Percentiles rank a stretch among this genome's conserved stretches.
Conservation (phyloP, 129 eudicot species). For the Chrysanthemum makinoi region DNA sequence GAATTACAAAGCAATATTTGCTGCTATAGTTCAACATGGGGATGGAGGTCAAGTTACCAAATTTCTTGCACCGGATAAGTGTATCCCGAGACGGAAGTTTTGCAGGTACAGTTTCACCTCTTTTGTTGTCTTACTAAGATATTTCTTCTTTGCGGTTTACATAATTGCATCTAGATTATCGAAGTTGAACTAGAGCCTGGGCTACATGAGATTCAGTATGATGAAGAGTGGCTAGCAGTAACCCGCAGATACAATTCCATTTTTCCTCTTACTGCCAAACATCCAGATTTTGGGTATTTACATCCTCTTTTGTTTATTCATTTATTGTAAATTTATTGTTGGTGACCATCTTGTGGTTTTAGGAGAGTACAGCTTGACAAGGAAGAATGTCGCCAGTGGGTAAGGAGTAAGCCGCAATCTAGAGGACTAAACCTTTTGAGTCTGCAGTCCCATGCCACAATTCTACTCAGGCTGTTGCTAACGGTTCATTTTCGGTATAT, state of each 20-base stretch:
- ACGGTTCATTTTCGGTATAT: slow-evolving; percentile 47
- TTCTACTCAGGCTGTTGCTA: slow-evolving; percentile 42
- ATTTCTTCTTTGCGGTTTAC: neutral
- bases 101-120: slow-evolving; percentile 56
- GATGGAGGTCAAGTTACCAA: slow-evolving; percentile 70
- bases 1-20: slow-evolving; percentile 28
- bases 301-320: neutral
- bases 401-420: slow-evolving; percentile 54
- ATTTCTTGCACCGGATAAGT: slow-evolving; percentile 96
- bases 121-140: slow-evolving; percentile 1
- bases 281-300: slow-evolving; percentile 53
- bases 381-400: slow-evolving; percentile 67
- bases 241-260: slow-evolving; percentile 58
- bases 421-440: slow-evolving; percentile 81
- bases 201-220: slow-evolving; percentile 69
- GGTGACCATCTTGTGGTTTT: slow-evolving; percentile 11
- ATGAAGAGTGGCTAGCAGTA: slow-evolving; percentile 98
- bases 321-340: neutral
- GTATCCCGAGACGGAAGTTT: slow-evolving; percentile 75
- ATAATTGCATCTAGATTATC: slow-evolving; percentile 39
- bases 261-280: slow-evolving; percentile 54
- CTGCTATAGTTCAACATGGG: slow-evolving; percentile 86
- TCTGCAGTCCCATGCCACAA: slow-evolving; percentile 70
- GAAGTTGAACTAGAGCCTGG: slow-evolving; percentile 81
- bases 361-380: slow-evolving; percentile 51